Base-by-base conservation (phyloP, 768 basidiomycete genomes). In the Dentipellis sp. region DNA sequence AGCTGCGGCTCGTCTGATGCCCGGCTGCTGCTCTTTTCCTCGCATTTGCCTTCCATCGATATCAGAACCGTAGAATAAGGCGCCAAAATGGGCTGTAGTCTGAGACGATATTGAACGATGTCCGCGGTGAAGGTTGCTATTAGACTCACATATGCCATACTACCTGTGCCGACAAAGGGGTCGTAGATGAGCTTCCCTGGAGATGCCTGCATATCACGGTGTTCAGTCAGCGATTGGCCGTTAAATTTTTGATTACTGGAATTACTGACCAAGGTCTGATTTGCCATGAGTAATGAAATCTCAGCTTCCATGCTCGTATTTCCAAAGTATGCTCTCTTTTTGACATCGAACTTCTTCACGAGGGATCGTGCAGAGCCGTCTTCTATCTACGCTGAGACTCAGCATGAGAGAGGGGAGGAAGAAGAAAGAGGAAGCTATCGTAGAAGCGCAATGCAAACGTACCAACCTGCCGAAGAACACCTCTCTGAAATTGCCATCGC, bases 261-360 rank as follows among this genome's bases (percentile, higher is more conserved):
- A 3, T 3, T 29, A 22, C 75, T 50, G 59, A 89, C 93, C 70
- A 95, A 72, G 0, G 94, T 84, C 69, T 99, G 97, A 63, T 95
- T 95, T 9, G 94, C 92, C 94, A 98, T 98, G 23, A 98, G 70
- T 47, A 99, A 73, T 1, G 93, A 94, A 50, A 97, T 86, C 68
- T 97, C 94, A 0, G 95, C 83, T 62, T 97, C 94, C 97, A 99
- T 99, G 63, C 90, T 91, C 0, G 97, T 99, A 62, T 94, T 99
- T 3, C 97, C 97, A 68, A 83, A 97, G 65, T 89, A 98, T 12
- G 74, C 73, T 9, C 97, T 79, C 62, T 91, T 91, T 69, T 97
- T 98, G 50, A 99, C 87, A 58, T 91, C 86, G 58, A 91, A 95
- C 53, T 72, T 78, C 50, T 72, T 69, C 50, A 92, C 76, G 36